Evolutionary conservation across 176 grass and related monocot species (phyloP).

Genomic region (Dendrocalamus sinicus): DNA sequence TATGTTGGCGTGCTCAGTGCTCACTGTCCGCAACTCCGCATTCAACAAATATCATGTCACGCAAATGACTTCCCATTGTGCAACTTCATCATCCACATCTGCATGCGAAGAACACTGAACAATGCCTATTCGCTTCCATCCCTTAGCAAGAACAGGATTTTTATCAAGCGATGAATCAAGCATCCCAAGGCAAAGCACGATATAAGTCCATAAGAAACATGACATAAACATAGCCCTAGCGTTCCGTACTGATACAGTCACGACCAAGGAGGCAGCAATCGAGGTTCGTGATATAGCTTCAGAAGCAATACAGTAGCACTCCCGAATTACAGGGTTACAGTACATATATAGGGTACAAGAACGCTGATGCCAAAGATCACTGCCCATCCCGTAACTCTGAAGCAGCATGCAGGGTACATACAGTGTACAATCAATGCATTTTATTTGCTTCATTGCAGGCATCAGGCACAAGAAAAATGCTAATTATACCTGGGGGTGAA

Average conservation of each 20-base stretch:
- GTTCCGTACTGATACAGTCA: slow-evolving; percentile 4
- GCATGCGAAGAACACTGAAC: not conserved
- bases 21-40: too few relatives aligned
- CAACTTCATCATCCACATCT: not conserved
- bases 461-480: not conserved
- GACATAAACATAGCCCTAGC: not conserved
- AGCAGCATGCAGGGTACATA: not conserved
- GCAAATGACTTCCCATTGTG: too few relatives aligned
- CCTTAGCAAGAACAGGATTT: not conserved
- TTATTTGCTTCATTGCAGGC: slow-evolving; percentile 4
- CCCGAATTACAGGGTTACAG: not conserved
- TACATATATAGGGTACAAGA: slow-evolving; percentile 31
- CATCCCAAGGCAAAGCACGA: not conserved
- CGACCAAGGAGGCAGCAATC: slow-evolving; percentile 17
- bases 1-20: too few relatives aligned
- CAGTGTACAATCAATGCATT: not conserved
- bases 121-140: not conserved
- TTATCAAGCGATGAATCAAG: not conserved
- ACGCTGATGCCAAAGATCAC: slow-evolving; percentile 4
- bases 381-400: slow-evolving; percentile 8
- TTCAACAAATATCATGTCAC: too few relatives aligned
- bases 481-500: slow-evolving; percentile 2
- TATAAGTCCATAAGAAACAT: slow-evolving; percentile 16
- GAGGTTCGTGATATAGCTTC: slow-evolving; percentile 25
- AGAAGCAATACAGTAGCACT: slow-evolving; percentile 3